A percentile compares a stretch with the other conserved stretches of the same genome.
Conservation (phyloP, 768 basidiomycete genomes). For the Tephrocybe sp. region DNA sequence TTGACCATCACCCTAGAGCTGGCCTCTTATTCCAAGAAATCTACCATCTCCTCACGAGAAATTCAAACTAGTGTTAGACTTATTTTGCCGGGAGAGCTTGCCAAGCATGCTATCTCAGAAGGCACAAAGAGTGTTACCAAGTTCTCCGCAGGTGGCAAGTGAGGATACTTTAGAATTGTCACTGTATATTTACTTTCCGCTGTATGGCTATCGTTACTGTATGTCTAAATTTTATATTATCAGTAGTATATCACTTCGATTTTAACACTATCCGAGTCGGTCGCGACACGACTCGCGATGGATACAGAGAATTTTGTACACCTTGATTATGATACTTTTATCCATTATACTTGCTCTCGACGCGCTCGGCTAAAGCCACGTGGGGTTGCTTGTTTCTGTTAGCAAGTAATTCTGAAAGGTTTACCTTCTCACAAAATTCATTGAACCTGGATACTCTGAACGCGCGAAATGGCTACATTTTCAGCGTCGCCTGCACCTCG, state of each 20-base stretch:
- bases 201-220: slow-evolving; percentile 18
- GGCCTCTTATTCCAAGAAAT: slow-evolving; percentile 86
- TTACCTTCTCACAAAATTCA: not conserved
- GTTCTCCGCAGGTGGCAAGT: slow-evolving; percentile 55
- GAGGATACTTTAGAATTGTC: slow-evolving; percentile 6
- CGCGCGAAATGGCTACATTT: slow-evolving; percentile 54
- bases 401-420: not conserved
- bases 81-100: slow-evolving; percentile 83
- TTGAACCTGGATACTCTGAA: not conserved
- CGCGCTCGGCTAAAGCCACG: not conserved
- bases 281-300: too few relatives aligned
- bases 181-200: slow-evolving; percentile 11
- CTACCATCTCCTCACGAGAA: slow-evolving; percentile 89
- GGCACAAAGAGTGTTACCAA: slow-evolving; percentile 41
- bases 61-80: slow-evolving; percentile 85
- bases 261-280: too few relatives aligned
- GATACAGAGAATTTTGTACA: too few relatives aligned
- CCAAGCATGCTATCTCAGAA: slow-evolving; percentile 88
- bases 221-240: slow-evolving; percentile 11
- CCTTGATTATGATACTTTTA: too few relatives aligned
- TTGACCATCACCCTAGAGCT: too few relatives aligned
- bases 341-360: too few relatives aligned
- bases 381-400: slow-evolving; percentile 10
- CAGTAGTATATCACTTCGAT: too few relatives aligned
- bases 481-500: slow-evolving; percentile 61